Evolutionary conservation across 78 protist species (phyloP).

Genomic region (Chrysochromulina tobinii): DNA sequence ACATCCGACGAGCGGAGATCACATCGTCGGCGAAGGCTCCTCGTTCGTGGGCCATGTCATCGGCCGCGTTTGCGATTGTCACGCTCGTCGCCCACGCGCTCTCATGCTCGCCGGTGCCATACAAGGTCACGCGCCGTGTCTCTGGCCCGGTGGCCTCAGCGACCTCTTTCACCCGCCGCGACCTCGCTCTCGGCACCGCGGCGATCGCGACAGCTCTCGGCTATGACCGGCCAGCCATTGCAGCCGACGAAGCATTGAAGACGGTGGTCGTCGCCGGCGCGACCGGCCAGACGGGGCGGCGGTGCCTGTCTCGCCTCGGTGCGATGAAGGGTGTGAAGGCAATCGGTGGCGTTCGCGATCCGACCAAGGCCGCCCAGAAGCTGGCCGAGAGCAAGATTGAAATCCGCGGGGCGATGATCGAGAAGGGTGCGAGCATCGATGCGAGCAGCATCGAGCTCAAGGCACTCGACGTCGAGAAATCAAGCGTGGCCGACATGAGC

Average conservation of each 20-base stretch:
- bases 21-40: no score
- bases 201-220: no score
- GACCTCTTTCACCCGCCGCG: no score
- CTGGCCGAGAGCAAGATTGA: neutral
- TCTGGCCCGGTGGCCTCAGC: no score
- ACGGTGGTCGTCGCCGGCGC: constrained; percentile 28
- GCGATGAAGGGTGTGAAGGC: neutral
- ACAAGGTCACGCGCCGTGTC: no score
- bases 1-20: no score
- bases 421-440: neutral
- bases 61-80: no score
- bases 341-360: constrained; percentile 5
- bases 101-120: no score
- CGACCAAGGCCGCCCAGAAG: neutral
- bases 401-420: constrained; percentile 4
- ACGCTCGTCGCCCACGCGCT: no score
- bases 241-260: neutral
- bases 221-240: no score
- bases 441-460: neutral
- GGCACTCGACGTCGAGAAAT: neutral
- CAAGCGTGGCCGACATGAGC: neutral
- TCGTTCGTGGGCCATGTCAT: no score
- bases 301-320: neutral
- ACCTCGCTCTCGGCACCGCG: no score
- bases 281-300: constrained; percentile 37